Evolutionary conservation across 2,329 filamentous ascomycete species (phyloP).

Genomic region (Fusarium nygamai): DNA sequence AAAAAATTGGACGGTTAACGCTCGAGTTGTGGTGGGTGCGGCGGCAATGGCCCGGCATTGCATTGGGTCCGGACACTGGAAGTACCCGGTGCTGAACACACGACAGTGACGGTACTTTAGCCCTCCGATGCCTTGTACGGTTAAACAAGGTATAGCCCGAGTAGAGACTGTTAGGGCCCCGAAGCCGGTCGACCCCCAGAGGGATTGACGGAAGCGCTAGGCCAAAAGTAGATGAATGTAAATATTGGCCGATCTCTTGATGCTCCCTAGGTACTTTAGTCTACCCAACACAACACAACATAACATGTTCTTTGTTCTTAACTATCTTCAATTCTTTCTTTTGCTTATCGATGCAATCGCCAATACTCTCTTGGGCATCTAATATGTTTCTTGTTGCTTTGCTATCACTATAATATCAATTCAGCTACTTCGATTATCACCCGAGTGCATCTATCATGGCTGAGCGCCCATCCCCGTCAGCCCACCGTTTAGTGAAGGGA

Average conservation of each 20-base stretch:
- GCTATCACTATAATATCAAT: not conserved
- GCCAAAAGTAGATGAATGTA: constrained; percentile 46
- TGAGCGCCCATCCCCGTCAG: constrained; percentile 19
- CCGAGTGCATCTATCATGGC: constrained; percentile 9
- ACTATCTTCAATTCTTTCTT: not conserved
- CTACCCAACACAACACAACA: constrained; percentile 7
- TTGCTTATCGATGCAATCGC: not conserved
- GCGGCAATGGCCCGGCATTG: constrained; percentile 44
- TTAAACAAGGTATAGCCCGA: constrained; percentile 19
- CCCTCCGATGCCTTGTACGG: not conserved
- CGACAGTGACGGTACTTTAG: constrained; percentile 31
- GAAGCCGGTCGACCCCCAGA: constrained; percentile 18
- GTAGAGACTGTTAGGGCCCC: constrained; percentile 29
- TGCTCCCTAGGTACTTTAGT: constrained; percentile 4
- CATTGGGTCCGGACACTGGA: constrained; percentile 27
- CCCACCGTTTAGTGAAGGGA: constrained; percentile 19
- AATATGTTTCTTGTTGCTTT: not conserved
- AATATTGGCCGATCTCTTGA: constrained; percentile 35
- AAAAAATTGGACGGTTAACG: constrained; percentile 44
- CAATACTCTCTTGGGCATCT: not conserved
- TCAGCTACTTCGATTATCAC: not conserved
- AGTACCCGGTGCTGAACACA: constrained; percentile 14
- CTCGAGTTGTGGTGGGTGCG: constrained; percentile 28
- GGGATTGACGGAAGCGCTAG: constrained; percentile 33
- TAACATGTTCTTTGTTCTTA: not conserved